phyloP scores from a whole-genome alignment of 441 rosid genomes.

The Erodium moschatum region DNA sequence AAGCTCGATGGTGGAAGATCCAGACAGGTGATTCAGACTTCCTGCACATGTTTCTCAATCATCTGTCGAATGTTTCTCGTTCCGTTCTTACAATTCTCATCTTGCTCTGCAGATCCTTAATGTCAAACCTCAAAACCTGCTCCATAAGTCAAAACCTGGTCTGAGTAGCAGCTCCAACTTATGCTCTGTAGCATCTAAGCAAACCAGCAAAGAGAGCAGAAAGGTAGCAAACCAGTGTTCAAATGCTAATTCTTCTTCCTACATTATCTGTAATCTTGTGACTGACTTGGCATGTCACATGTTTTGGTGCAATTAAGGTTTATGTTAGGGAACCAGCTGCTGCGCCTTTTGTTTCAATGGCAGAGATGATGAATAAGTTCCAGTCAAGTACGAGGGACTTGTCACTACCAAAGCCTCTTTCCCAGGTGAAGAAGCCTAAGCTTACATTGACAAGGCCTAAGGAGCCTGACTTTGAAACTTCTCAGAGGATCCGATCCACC shows the following conservation, averaged over 20 bases:
- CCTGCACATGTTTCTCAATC: too few relatives aligned
- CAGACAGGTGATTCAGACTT: slow-evolving; percentile 95
- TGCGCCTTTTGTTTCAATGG: slow-evolving; percentile 67
- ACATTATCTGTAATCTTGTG: too few relatives aligned
- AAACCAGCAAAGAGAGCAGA: slow-evolving; percentile 52
- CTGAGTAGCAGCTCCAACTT: slow-evolving; percentile 32
- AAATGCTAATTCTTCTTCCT: too few relatives aligned
- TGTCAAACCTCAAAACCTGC: slow-evolving; percentile 54
- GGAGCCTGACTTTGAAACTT: slow-evolving; percentile 85
- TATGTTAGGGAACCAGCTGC: slow-evolving; percentile 46
- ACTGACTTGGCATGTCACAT: too few relatives aligned
- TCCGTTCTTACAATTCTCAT: too few relatives aligned
- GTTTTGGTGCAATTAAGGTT: slow-evolving; percentile 22
- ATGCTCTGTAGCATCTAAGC: slow-evolving; percentile 34
- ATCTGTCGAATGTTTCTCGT: too few relatives aligned
- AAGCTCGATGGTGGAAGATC: slow-evolving; percentile 85
- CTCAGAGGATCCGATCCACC: slow-evolving; percentile 70
- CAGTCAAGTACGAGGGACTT: slow-evolving; percentile 74
- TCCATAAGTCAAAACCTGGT: slow-evolving; percentile 76
- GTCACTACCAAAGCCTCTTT: slow-evolving; percentile 33
- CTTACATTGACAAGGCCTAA: slow-evolving; percentile 83
- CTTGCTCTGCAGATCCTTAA: slow-evolving; percentile 54
- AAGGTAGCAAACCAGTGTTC: slow-evolving; percentile 24
- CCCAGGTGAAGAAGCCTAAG: slow-evolving; percentile 31
- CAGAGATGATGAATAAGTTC: slow-evolving; percentile 81